Evolutionary conservation across 2,329 filamentous ascomycete genomes (phyloP).

Genomic region (Fusarium circinatum): DNA sequence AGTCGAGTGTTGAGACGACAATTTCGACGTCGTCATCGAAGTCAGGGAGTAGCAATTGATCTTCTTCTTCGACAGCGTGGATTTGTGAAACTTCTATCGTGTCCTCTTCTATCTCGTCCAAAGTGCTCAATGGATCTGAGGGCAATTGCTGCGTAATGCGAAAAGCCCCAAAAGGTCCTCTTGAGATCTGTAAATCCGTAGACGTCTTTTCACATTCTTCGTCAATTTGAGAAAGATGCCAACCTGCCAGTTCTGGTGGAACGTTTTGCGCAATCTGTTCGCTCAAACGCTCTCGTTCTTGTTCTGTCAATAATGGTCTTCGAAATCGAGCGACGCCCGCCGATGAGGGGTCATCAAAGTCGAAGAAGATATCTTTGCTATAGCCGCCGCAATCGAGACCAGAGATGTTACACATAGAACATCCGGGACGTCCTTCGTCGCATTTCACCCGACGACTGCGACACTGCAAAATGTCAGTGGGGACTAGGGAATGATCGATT

Average conservation of each 20-base stretch:
- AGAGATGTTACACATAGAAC: conserved; percentile 17
- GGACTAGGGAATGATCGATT: accelerated
- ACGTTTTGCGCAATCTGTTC: conserved; percentile 7
- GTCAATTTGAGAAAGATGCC: conserved; percentile 26
- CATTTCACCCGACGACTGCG: conserved; percentile 33
- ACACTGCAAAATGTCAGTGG: conserved; percentile 11
- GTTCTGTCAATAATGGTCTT: conserved; percentile 19
- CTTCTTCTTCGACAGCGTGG: accelerated
- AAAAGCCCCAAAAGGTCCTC: conserved; percentile 31
- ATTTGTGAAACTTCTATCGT: accelerated
- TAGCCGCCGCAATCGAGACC: conserved; percentile 29
- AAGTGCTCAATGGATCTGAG: accelerated
- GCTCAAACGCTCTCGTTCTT: conserved; percentile 22
- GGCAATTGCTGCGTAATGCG: neutral
- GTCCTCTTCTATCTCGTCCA: neutral
- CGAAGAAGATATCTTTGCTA: conserved; percentile 30
- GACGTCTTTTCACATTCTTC: conserved; percentile 19
- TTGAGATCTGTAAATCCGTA: conserved; percentile 11
- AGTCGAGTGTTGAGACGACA: neutral
- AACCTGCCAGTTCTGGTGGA: neutral
- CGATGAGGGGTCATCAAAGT: conserved; percentile 5
- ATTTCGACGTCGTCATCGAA: neutral
- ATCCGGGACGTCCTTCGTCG: conserved; percentile 22
- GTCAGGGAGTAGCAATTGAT: neutral
- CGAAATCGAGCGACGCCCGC: conserved; percentile 7